Percentiles rank a stretch among this genome's conserved stretches.
These are phyloP conservation scores for Trichoderma oligosporum DNA, from an alignment of 2,329 filamentous ascomycete genomes.

Conservation along the genomic window DNA sequence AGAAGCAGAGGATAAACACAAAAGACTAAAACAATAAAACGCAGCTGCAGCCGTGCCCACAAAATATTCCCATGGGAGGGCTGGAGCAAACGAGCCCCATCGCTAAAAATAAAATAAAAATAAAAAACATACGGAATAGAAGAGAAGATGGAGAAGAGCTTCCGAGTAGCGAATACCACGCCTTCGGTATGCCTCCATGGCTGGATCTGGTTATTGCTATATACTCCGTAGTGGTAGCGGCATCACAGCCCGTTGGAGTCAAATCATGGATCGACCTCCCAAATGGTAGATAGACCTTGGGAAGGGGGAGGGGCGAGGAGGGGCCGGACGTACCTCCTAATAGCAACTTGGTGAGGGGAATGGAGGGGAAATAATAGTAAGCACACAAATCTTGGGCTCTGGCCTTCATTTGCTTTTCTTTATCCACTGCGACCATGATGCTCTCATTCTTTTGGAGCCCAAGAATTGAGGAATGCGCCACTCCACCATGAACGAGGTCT, in stretches of 20 bases:
- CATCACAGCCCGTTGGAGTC: conserved; percentile 16
- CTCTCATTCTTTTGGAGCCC: background rate
- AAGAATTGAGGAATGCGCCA: background rate
- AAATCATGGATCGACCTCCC: conserved; percentile 12
- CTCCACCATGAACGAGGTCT: conserved; percentile 1
- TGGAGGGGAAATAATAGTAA: conserved; percentile 2
- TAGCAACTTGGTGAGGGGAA: conserved; percentile 6
- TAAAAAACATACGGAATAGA: too few species aligned
- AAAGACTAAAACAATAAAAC: background rate
- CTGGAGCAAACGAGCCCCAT: conserved; percentile 15
- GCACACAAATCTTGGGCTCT: conserved; percentile 6
- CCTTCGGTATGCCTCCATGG: conserved; percentile 9
- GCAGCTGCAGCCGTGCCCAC: background rate
- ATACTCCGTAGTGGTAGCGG: conserved; percentile 5
- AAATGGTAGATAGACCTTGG: conserved; percentile 12
- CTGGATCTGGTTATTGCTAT: conserved; percentile 10
- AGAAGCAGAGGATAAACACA: background rate
- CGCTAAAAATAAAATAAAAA: conserved; percentile 1
- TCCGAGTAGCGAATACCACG: conserved; percentile 14
- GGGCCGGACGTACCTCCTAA: conserved; percentile 7
- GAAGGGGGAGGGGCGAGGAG: conserved; percentile 16
- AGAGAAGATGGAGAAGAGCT: conserved; percentile 15
- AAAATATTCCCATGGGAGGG: conserved; percentile 11
- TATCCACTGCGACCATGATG: background rate
- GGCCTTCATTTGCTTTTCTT: background rate